A percentile compares a stretch with the other conserved stretches of the same genome.
phyloP scores from a whole-genome alignment of 1,139 yeast genomes.

The Williopsis jadinii region DNA sequence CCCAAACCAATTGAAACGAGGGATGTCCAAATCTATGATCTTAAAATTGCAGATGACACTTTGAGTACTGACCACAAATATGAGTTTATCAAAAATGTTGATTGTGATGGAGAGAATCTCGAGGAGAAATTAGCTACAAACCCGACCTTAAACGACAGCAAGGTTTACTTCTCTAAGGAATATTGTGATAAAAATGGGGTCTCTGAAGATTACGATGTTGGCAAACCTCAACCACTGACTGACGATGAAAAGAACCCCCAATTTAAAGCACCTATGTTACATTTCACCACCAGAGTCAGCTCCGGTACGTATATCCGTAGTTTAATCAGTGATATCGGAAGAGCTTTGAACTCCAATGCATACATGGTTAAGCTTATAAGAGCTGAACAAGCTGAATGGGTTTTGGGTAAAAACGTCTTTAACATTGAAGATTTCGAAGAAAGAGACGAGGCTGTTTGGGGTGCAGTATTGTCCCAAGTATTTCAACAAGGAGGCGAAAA shows the following conservation, averaged over 20 bases:
- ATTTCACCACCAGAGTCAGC: conserved; percentile 72
- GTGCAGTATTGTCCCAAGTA: conserved; percentile 49
- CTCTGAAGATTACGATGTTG: conserved; percentile 26
- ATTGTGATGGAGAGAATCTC: conserved; percentile 37
- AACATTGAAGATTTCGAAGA: conserved; percentile 56
- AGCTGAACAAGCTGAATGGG: conserved; percentile 77
- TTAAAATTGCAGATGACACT: conserved; percentile 49
- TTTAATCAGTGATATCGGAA: conserved; percentile 80
- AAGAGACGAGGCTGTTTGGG: conserved; percentile 60
- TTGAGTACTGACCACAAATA: conserved; percentile 53
- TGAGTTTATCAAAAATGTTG: conserved; percentile 34
- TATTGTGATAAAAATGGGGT: conserved; percentile 38
- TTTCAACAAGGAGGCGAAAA: conserved; percentile 31
- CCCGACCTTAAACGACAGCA: conserved; percentile 59
- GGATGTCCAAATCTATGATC: conserved; percentile 52
- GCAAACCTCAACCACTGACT: conserved; percentile 24
- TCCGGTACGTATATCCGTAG: conserved; percentile 96
- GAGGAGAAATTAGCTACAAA: conserved; percentile 35
- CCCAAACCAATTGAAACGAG: conserved; percentile 78
- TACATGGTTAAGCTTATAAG: conserved; percentile 86
- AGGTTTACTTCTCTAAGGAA: conserved; percentile 51
- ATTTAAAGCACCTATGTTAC: conserved; percentile 56
- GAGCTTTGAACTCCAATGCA: conserved; percentile 72
- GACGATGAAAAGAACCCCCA: conserved; percentile 23
- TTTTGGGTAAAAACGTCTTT: conserved; percentile 63